Percentiles rank a stretch among this genome's conserved stretches.
Evolutionary conservation across 768 basidiomycete species (phyloP).

Genomic region (Naganishia randhawae): DNA sequence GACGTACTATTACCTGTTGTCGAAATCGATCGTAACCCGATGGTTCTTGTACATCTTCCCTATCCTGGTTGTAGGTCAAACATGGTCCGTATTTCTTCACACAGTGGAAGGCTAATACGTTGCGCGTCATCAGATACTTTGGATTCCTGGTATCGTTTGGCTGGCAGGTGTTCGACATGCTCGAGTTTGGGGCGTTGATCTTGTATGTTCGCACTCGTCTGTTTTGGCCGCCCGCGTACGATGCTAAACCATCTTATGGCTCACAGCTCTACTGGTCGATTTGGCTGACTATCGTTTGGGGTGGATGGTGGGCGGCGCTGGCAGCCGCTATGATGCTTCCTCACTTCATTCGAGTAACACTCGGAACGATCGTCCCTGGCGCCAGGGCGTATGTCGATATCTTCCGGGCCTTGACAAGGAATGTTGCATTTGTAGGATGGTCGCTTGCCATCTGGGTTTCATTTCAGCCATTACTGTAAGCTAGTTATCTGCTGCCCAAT

Average conservation of each 20-base stretch:
- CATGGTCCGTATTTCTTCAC: conserved; percentile 62
- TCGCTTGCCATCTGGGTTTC: conserved; percentile 62
- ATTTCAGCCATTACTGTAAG: conserved; percentile 64
- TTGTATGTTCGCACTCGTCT: conserved; percentile 33
- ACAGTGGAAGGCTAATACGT: background rate
- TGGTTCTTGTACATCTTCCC: conserved; percentile 75
- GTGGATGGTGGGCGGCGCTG: conserved; percentile 74
- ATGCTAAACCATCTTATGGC: conserved; percentile 61
- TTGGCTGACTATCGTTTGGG: conserved; percentile 78
- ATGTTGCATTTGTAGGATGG: conserved; percentile 65
- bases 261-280: conserved; percentile 72
- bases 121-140: conserved; percentile 38
- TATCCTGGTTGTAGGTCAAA: conserved; percentile 56
- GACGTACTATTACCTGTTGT: conserved; percentile 69
- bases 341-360: conserved; percentile 59
- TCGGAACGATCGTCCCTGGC: conserved; percentile 71
- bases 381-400: conserved; percentile 75
- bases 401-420: conserved; percentile 65
- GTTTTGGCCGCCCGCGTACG: background rate
- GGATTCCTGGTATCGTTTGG: conserved; percentile 60
- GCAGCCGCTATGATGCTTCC: conserved; percentile 57
- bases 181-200: conserved; percentile 54
- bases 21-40: conserved; percentile 70
- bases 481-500: background rate
- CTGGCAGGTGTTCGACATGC: conserved; percentile 59